Base-by-base conservation (phyloP, 2,329 filamentous ascomycete genomes). In the Fusarium xyrophilum region DNA sequence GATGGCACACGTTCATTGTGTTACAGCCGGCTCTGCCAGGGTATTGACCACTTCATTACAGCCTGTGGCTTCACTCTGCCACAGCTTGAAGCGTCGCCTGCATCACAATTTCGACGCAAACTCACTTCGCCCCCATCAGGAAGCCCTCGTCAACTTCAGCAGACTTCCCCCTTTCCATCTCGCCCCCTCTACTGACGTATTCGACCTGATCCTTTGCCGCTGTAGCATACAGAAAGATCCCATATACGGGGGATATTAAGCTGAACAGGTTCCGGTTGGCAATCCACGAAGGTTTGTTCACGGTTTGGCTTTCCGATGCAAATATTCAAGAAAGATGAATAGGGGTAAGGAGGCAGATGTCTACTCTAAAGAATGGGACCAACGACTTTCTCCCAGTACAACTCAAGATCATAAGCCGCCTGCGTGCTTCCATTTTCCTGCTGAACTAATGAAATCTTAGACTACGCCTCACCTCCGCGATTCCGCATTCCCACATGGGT, bases 271-370 rank as follows among this genome's bases (percentile, higher is more conserved):
- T 9, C 6, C 5, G 3, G 17, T n/a, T n/a, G 2, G 3, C 19
- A 35, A 12, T 1, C 17, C 2, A n/a, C 2, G 5, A 9, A 0
- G 4, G 6, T 13, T 12, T 12, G 17, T 50, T 8, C 3, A 36
- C 17, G 12, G 12, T 2, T 36, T 33, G 15, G 3, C 30, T 15
- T n/a, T 15, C 13, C 1, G 12, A 25, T 23, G 30, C 28, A 25
- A 33, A 23, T 9, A 23, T 28, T 23, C 46, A 33, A 8, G 15
- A 19, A 25, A 35, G 21, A 35, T 25, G 12, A 33, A 32, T 2
- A 19, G 17, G 30, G 21, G 6, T 12, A 25, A 11, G 12, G 4
- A 25, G 6, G 17, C 9, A 7, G 21, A 35, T 6, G 13, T 5
- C 11, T 33, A 46, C n/a, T 21, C 2, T 32, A 10, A 25, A 10